Evolutionary conservation across 257 asterid genomes (phyloP).

Genomic region (Jacaranda copaia): DNA sequence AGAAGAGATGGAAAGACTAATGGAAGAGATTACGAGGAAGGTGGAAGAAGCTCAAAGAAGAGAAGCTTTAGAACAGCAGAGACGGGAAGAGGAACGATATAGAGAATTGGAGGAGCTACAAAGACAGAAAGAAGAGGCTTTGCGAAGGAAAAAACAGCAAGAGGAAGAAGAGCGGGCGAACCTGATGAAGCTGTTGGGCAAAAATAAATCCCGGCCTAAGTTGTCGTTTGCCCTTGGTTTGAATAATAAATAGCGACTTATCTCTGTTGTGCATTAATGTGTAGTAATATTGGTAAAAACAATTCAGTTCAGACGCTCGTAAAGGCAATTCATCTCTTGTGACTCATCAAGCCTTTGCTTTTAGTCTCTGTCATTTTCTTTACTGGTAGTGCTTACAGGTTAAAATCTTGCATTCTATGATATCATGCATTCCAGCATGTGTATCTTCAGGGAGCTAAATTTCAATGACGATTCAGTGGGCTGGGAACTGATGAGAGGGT

Average conservation of each 20-base stretch:
- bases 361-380: not conserved
- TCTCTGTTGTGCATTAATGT: constrained; percentile 23
- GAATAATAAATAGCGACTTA: constrained; percentile 45
- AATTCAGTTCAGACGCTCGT: not conserved
- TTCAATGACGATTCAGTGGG: no score
- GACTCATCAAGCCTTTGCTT: constrained; percentile 3
- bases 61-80: constrained; percentile 83
- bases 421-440: not conserved
- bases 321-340: constrained; percentile 28
- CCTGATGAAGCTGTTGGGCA: constrained; percentile 87
- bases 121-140: constrained; percentile 87
- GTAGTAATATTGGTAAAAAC: not conserved
- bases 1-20: constrained; percentile 79
- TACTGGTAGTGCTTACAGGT: not conserved
- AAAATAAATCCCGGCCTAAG: constrained; percentile 95
- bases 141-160: constrained; percentile 74
- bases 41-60: constrained; percentile 87
- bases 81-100: constrained; percentile 80
- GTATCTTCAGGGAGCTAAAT: no score
- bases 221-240: constrained; percentile 78
- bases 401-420: not conserved
- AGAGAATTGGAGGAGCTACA: constrained; percentile 90
- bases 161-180: constrained; percentile 97
- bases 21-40: constrained; percentile 80
- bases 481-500: no score